Base-by-base conservation (phyloP, 352 stramenopile genomes). In the Pythium angustatum region DNA sequence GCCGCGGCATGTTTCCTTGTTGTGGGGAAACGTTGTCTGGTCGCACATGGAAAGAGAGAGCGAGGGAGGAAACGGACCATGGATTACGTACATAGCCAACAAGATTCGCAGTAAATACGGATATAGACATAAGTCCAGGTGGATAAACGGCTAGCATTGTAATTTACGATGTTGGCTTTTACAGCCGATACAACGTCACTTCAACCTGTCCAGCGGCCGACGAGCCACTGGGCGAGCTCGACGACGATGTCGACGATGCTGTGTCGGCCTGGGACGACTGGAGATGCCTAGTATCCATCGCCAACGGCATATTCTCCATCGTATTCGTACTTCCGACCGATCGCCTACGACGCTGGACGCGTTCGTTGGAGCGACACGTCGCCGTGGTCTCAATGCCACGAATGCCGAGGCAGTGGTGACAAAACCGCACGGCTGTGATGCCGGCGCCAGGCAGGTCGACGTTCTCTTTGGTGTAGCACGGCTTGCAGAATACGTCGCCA, bases 401-500 rank as follows among this genome's bases (percentile, higher is more conserved):
- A 7, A 48, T 9, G 7, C 27, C 44, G 28, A 65, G 58, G 19
- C 58, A 65, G 5, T 26, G 17, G 38, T 26, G 6, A 27, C 58
- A 65, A 22, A 65, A 53, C 14, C 47, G 47, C 21, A 52, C 34
- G 15, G 8, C 14, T 2, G 47, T 65, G 58, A 65, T 49, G n/a
- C 58, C 58, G 1, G 52, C 71, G 7, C 71, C 68, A 26, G 69
- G 62, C 9, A 83, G 28, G 43, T 83, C 64, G 17, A 82, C 54
- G 14, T 73, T 44, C 58, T 79, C 78, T 1, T 73, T 52, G 40
- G 76, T 68, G 43, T 75, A 64, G 48, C 78, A 87, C 9, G 71
- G 55, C 24, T 73, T 69, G 50, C 78, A 87, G 52, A 87, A 74
- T 8, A 70, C 78, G 28, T 82, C 66, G 11, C 78, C 78, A 62